phyloP scores from a whole-genome alignment of 164 flowering plant species.

The Taxillus chinensis region DNA sequence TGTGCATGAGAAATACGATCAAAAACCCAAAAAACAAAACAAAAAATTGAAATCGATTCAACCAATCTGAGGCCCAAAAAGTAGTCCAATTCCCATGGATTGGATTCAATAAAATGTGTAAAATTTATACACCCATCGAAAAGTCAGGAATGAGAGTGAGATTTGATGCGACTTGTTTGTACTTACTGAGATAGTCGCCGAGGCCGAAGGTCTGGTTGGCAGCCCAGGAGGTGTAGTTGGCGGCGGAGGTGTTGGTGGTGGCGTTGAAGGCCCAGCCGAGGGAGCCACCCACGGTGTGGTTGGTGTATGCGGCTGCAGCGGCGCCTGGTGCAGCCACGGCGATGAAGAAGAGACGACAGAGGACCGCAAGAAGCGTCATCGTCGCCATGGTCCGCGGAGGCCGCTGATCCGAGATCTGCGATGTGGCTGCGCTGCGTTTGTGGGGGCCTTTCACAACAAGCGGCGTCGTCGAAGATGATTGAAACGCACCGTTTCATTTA shows the following conservation, averaged over 20 bases:
- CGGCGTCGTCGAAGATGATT: constrained; percentile 13
- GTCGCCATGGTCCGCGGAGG: neutral
- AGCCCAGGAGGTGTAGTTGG: constrained; percentile 66
- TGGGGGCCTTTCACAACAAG: neutral
- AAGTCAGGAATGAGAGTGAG: neutral
- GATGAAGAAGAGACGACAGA: constrained; percentile 11
- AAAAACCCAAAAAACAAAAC: no score
- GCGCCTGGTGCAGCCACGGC: constrained; percentile 14
- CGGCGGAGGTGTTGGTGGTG: constrained; percentile 37
- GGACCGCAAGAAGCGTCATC: constrained; percentile 5
- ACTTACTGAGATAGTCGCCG: constrained; percentile 76
- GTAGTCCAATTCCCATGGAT: no score
- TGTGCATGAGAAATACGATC: no score
- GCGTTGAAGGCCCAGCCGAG: constrained; percentile 72
- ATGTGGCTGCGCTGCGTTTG: neutral
- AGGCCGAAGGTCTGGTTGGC: constrained; percentile 53
- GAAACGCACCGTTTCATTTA: neutral
- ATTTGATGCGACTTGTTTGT: neutral
- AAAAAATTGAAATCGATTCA: no score
- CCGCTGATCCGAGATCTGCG: neutral
- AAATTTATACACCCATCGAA: neutral
- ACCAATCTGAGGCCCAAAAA: no score
- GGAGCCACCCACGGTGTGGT: constrained; percentile 58
- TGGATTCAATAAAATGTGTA: neutral
- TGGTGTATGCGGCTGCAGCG: constrained; percentile 65